Conservation (phyloP, 2,329 filamentous ascomycete species). For the Colletotrichum musae region DNA sequence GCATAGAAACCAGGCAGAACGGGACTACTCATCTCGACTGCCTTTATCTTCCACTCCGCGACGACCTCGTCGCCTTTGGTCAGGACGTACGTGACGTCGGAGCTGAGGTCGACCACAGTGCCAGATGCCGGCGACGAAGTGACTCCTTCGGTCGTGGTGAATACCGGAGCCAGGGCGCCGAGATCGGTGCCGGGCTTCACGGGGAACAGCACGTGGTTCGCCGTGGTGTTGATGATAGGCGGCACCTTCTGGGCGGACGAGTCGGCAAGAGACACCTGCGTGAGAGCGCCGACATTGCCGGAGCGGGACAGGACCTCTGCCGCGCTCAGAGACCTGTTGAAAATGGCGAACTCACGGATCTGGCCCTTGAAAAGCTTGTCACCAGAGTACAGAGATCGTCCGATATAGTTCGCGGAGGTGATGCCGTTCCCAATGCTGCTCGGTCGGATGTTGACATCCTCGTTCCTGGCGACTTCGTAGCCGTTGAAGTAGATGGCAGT, state of each 20-base stretch:
- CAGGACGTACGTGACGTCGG: slow-evolving; percentile 41
- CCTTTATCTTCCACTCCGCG: slow-evolving; percentile 40
- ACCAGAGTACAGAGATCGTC: slow-evolving; percentile 42
- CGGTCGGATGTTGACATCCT: slow-evolving; percentile 36
- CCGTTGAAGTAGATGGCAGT: slow-evolving; percentile 52
- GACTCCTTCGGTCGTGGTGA: slow-evolving; percentile 41
- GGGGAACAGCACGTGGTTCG: slow-evolving; percentile 41
- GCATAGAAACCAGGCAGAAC: slow-evolving; percentile 57
- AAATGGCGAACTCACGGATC: slow-evolving; percentile 44
- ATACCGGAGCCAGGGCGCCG: slow-evolving; percentile 42
- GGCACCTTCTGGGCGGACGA: slow-evolving; percentile 38
- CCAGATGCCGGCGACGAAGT: slow-evolving; percentile 42
- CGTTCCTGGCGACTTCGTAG: slow-evolving; percentile 44
- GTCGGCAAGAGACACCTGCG: slow-evolving; percentile 38
- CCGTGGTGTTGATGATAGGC: slow-evolving; percentile 40
- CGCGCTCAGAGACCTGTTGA: slow-evolving; percentile 43
- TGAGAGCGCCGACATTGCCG: slow-evolving; percentile 36
- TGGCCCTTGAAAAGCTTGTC: slow-evolving; percentile 45
- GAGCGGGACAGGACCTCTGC: slow-evolving; percentile 40
- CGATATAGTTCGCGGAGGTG: slow-evolving; percentile 45
- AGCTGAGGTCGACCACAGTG: slow-evolving; percentile 40
- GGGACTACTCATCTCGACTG: slow-evolving; percentile 49
- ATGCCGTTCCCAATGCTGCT: slow-evolving; percentile 42
- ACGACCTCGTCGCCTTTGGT: slow-evolving; percentile 19
- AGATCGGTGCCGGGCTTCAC: slow-evolving; percentile 43